Conservation (phyloP, 345 rosid species). For the Luvunga scandens region DNA sequence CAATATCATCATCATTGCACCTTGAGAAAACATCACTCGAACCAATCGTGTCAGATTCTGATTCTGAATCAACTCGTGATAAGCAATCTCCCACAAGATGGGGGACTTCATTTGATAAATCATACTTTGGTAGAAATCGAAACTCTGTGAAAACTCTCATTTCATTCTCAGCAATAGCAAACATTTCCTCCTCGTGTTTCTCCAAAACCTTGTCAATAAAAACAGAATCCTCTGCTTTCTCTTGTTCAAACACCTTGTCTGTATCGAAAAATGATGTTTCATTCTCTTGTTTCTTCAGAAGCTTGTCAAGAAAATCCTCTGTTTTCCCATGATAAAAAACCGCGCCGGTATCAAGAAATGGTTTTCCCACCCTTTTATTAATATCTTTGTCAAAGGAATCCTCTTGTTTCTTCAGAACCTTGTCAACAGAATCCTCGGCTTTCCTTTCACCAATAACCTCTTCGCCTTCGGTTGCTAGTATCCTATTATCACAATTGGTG, state of each 20-base stretch:
- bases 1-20: background rate
- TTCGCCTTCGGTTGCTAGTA: background rate
- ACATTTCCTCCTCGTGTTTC: conserved; percentile 1
- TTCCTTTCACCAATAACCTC: conserved; percentile 4
- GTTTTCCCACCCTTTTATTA: conserved; percentile 6
- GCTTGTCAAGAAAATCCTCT: background rate
- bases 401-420: conserved; percentile 12
- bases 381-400: background rate
- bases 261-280: background rate
- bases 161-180: background rate
- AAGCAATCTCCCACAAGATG: background rate
- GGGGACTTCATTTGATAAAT: background rate
- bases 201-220: background rate
- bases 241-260: background rate
- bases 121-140: background rate
- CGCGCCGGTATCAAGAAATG: background rate
- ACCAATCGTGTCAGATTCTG: background rate
- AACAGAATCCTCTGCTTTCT: conserved; percentile 4
- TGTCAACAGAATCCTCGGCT: conserved; percentile 18
- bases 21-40: background rate
- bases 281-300: background rate
- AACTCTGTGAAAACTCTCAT: background rate
- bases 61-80: background rate
- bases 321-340: conserved; percentile 6
- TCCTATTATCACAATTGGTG: background rate